phyloP scores from a whole-genome alignment of 2,329 filamentous ascomycete species.

The Xylariaceae sp. region DNA sequence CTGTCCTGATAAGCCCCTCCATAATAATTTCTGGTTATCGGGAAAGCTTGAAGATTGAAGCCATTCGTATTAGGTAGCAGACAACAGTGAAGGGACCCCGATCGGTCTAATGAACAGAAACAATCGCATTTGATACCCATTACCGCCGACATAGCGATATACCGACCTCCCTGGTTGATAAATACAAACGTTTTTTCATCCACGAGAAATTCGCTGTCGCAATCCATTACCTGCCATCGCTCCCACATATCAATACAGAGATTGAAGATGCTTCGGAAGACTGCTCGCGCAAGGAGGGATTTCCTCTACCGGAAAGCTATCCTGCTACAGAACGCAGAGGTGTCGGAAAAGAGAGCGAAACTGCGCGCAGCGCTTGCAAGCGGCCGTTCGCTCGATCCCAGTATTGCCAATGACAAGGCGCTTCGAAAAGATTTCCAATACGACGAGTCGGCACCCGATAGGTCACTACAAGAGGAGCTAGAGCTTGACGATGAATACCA shows the following conservation, averaged over 20 bases:
- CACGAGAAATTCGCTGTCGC: no score
- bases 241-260: no score
- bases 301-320: conserved; percentile 86
- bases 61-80: not conserved
- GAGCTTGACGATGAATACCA: conserved; percentile 86
- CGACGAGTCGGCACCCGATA: conserved; percentile 73
- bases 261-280: conserved; percentile 51
- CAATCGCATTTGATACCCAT: not conserved
- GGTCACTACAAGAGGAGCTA: conserved; percentile 61
- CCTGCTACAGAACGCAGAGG: conserved; percentile 83
- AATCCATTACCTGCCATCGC: no score
- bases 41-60: not conserved
- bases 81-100: no score
- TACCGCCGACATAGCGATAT: no score
- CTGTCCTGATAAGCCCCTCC: conserved; percentile 13
- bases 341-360: conserved; percentile 84
- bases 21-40: conserved; percentile 4
- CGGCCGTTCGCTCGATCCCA: conserved; percentile 76
- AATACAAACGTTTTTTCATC: no score
- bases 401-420: conserved; percentile 78
- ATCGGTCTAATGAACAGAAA: no score
- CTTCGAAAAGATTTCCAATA: conserved; percentile 88
- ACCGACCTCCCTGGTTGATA: no score
- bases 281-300: conserved; percentile 73
- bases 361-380: conserved; percentile 81